Percentiles rank a stretch among this genome's conserved stretches.
phyloP scores from a whole-genome alignment of 768 basidiomycete species.

The Phlegmacium glaucopus region DNA sequence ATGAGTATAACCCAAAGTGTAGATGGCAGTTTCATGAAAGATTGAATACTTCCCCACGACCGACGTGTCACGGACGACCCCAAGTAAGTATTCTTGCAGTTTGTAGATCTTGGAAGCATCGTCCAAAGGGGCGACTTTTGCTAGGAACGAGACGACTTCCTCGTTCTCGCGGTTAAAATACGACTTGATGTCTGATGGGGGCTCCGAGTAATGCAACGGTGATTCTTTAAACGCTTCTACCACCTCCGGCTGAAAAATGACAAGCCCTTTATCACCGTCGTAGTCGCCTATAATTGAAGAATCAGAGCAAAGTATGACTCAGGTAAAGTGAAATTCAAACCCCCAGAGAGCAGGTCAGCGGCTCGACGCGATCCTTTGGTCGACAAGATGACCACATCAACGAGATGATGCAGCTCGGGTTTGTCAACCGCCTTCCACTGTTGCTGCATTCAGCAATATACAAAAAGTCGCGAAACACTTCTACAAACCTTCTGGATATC shows the following conservation, averaged over 20 bases:
- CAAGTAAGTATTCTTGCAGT: conserved; percentile 50
- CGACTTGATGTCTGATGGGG: conserved; percentile 39
- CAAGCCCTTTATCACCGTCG: conserved; percentile 61
- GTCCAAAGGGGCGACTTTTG: conserved; percentile 18
- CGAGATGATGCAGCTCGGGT: conserved; percentile 42
- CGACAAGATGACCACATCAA: conserved; percentile 60
- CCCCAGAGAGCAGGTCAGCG: conserved; percentile 63
- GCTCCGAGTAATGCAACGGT: conserved; percentile 40
- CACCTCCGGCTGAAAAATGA: conserved; percentile 56
- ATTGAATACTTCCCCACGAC: conserved; percentile 53
- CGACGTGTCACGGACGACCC: conserved; percentile 40
- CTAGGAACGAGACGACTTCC: conserved; percentile 40
- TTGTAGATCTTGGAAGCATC: conserved; percentile 26
- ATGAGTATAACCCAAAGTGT: conserved; percentile 49
- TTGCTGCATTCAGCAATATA: neutral
- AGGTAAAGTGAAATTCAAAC: conserved; percentile 25
- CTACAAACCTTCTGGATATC: conserved; percentile 58
- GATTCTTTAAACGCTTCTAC: conserved; percentile 56
- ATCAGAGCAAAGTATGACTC: neutral
- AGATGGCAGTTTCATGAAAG: conserved; percentile 55
- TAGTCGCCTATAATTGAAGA: conserved; percentile 50
- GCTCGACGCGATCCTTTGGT: conserved; percentile 50
- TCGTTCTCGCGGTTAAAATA: conserved; percentile 43
- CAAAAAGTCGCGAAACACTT: neutral
- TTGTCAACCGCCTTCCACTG: conserved; percentile 58